A percentile compares a stretch with the other conserved stretches of the same genome.
Evolutionary conservation across 176 grass and related monocot genomes (phyloP).

Genomic region (Oropetium thomaeum): DNA sequence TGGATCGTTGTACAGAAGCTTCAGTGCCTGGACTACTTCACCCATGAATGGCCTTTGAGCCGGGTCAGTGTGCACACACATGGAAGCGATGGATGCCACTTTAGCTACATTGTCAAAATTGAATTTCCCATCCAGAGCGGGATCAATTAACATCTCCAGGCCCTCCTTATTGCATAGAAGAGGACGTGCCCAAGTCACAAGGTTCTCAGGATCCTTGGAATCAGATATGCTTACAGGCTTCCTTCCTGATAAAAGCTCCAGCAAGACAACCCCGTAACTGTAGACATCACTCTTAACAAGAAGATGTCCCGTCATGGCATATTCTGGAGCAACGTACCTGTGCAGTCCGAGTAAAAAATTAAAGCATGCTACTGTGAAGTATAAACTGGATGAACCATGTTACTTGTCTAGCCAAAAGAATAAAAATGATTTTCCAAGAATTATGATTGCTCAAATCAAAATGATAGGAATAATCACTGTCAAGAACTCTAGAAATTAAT

Average conservation of each 20-base stretch:
- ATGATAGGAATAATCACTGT: neutral
- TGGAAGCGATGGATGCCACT: conserved; percentile 88
- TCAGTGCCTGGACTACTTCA: conserved; percentile 96
- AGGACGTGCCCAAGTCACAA: conserved; percentile 90
- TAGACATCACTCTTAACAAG: conserved; percentile 97
- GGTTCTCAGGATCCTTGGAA: conserved; percentile 71
- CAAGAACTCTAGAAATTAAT: neutral
- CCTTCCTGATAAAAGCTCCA: conserved; percentile 96
- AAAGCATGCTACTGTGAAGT: conserved; percentile 18
- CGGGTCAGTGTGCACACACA: conserved; percentile 71
- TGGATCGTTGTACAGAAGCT: conserved; percentile 75
- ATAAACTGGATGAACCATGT: conserved; percentile 13
- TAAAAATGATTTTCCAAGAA: neutral
- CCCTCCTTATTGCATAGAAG: conserved; percentile 70
- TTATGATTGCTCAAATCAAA: no score
- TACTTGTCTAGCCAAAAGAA: conserved; percentile 1
- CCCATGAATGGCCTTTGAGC: conserved; percentile 97
- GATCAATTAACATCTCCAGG: conserved; percentile 76
- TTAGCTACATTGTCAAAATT: conserved; percentile 92
- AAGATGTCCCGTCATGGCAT: conserved; percentile 97
- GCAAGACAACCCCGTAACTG: conserved; percentile 89
- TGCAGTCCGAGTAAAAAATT: conserved; percentile 12
- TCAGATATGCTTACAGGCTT: conserved; percentile 79
- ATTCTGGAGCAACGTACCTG: conserved; percentile 99
- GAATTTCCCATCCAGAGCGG: conserved; percentile 62